phyloP scores from a whole-genome alignment of 805 yeast genomes.

The Sugiyamaella marilandica region DNA sequence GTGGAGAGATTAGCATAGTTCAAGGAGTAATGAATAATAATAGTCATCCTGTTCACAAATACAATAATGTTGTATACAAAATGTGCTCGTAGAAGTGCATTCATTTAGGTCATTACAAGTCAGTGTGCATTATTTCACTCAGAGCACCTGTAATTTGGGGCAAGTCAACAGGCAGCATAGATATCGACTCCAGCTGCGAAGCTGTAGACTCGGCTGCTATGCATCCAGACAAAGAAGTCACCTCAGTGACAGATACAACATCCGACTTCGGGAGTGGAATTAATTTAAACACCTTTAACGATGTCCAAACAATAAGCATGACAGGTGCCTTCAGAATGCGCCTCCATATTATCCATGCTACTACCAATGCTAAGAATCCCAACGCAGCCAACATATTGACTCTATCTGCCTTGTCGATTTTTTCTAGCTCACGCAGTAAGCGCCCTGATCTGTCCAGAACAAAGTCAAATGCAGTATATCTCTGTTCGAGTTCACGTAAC shows the following conservation, averaged over 20 bases:
- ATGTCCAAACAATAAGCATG: slow-evolving; percentile 30
- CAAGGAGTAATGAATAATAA: slow-evolving; percentile 14
- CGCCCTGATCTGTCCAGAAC: slow-evolving; percentile 33
- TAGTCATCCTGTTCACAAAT: too few relatives aligned
- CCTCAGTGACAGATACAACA: background rate
- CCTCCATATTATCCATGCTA: slow-evolving; percentile 37
- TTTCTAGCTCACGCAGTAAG: slow-evolving; percentile 35
- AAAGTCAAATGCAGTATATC: slow-evolving; percentile 36
- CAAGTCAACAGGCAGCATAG: too few relatives aligned
- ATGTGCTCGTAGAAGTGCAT: background rate
- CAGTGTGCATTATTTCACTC: background rate
- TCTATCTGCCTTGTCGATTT: slow-evolving; percentile 39
- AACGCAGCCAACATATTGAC: slow-evolving; percentile 34
- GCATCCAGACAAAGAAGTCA: background rate
- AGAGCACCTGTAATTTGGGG: too few relatives aligned
- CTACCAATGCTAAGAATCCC: slow-evolving; percentile 34
- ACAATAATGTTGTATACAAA: background rate
- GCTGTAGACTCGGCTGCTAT: too few relatives aligned
- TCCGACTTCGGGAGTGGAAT: slow-evolving; percentile 4
- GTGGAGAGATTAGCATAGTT: slow-evolving; percentile 60
- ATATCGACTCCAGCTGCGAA: too few relatives aligned
- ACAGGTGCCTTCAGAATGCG: slow-evolving; percentile 36
- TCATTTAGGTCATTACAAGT: background rate
- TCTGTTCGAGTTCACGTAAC: slow-evolving; percentile 31
- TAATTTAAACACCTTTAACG: slow-evolving; percentile 21